Evolutionary conservation across 2,329 filamentous ascomycete species (phyloP).

Genomic region (Neophaeococcomyces mojaviensis): DNA sequence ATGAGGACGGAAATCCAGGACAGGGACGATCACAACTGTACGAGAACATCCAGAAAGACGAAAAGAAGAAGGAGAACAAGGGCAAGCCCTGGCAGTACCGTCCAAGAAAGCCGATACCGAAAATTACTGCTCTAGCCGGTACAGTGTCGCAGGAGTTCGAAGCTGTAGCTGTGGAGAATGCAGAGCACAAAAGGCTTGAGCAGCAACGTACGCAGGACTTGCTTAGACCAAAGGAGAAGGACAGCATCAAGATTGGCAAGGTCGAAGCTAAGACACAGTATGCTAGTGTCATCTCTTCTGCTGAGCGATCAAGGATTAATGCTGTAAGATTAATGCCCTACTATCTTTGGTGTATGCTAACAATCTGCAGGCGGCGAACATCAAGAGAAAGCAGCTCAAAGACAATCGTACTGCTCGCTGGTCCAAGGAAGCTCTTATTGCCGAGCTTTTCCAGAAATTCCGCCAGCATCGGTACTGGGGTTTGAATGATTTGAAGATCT

Average conservation of each 20-base stretch:
- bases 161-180: conserved; percentile 64
- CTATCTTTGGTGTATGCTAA: neutral
- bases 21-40: conserved; percentile 37
- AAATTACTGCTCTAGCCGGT: conserved; percentile 70
- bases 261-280: conserved; percentile 2
- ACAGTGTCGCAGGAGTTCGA: conserved; percentile 69
- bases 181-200: conserved; percentile 59
- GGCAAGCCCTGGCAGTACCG: conserved; percentile 53
- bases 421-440: conserved; percentile 77
- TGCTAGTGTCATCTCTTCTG: conserved; percentile 26
- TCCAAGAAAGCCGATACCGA: conserved; percentile 56
- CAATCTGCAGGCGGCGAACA: conserved; percentile 19
- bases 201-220: conserved; percentile 51
- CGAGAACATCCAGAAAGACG: conserved; percentile 39
- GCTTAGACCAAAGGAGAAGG: conserved; percentile 52
- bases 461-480: conserved; percentile 83
- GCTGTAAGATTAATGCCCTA: conserved; percentile 24
- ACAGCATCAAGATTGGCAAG: conserved; percentile 15
- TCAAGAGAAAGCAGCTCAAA: conserved; percentile 42
- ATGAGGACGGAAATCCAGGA: conserved; percentile 36
- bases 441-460: conserved; percentile 78
- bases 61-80: conserved; percentile 39
- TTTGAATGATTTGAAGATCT: conserved; percentile 74
- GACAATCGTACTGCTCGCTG: conserved; percentile 87
- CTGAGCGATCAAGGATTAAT: conserved; percentile 12